Evolutionary conservation across 192 early-diverging fungal species (phyloP), one percentile per base, ranked within the genome.

Genomic region (Gaertneriomyces semiglobifer): DNA sequence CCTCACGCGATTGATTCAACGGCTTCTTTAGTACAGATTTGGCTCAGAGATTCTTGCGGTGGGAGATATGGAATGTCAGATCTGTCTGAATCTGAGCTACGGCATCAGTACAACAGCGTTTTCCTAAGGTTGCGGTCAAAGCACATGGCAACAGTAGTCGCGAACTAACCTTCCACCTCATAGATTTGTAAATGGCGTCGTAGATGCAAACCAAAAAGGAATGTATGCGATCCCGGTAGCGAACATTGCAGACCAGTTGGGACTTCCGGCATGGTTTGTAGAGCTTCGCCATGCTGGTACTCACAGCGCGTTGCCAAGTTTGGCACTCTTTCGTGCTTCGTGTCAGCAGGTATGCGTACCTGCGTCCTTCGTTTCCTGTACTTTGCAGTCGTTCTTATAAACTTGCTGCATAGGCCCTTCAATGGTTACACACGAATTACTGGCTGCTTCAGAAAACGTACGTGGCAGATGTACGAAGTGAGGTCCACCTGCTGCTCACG

Each of bases 1-100:
- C 90, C 89, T 0, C 79, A 76, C 45, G 80, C 90, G 1, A 79
- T 92, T 19, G 87, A 90, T 44, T 74, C 78, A 9, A 90, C 90
- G 2, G 74, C 83, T 1, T 48, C 71, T 9, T 79, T 92, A 56
- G 79, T 90, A 16, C 78, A 88, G 73, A 73, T 81, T 7, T 75
- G 76, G 19, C 66, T 87, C 5, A 72, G 81, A 53, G 85, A 88
- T 45, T 79, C 72, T 19, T 69, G 50, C 55, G 59, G 71, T 33
- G 63, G 62, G 40, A 16, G 14, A 20, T 68, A 55, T 25, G 62
- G 50, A 43, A 16, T 46, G 39, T 39, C 61, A 4, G 39, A 8
- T 11, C 18, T 78, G 0, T 74, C 81, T 18, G 80, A 82, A 60
- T 78, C 77, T 51, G 84, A 86, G 65, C 47, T 82, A 25, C 67